phyloP scores from a whole-genome alignment of 2,329 filamentous ascomycete genomes.

The Diplodia mutila region DNA sequence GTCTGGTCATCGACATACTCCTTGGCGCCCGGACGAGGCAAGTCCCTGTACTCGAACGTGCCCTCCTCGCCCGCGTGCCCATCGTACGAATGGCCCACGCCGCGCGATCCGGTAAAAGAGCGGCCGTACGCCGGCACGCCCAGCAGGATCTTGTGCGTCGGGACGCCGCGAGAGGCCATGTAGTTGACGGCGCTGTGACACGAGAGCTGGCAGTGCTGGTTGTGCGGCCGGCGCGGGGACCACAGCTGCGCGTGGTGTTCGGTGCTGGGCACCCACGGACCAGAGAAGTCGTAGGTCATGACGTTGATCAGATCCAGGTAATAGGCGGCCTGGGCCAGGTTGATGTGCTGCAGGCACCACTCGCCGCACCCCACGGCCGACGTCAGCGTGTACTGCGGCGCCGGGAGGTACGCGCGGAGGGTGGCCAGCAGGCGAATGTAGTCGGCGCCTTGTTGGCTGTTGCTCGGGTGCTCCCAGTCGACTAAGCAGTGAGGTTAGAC shows the following conservation, averaged over 20 bases:
- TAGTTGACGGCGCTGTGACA: slow-evolving; percentile 70
- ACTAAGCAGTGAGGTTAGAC: slow-evolving; percentile 55
- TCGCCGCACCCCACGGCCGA: slow-evolving; percentile 72
- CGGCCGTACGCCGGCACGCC: slow-evolving; percentile 77
- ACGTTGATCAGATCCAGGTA: slow-evolving; percentile 78
- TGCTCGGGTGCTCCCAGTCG: slow-evolving; percentile 77
- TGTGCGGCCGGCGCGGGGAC: slow-evolving; percentile 56
- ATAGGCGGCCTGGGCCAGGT: slow-evolving; percentile 63
- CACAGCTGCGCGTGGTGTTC: slow-evolving; percentile 80
- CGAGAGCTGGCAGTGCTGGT: slow-evolving; percentile 61
- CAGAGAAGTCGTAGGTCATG: slow-evolving; percentile 80
- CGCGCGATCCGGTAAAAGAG: slow-evolving; percentile 68
- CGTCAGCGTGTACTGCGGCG: slow-evolving; percentile 70
- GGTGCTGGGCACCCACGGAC: slow-evolving; percentile 67
- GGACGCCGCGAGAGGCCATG: slow-evolving; percentile 67
- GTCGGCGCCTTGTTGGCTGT: slow-evolving; percentile 67
- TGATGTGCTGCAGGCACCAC: slow-evolving; percentile 69
- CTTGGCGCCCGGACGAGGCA: slow-evolving; percentile 64
- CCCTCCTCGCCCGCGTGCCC: slow-evolving; percentile 63
- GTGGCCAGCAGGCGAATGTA: slow-evolving; percentile 71
- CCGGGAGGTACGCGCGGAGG: slow-evolving; percentile 68
- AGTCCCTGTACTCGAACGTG: slow-evolving; percentile 72
- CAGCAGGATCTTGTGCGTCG: slow-evolving; percentile 71
- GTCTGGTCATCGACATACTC: slow-evolving; percentile 70
- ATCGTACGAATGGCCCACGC: slow-evolving; percentile 65